Evolutionary conservation across 768 basidiomycete genomes (phyloP), one percentile per base, ranked within the genome.

Genomic region (Amanita pallidorosea): DNA sequence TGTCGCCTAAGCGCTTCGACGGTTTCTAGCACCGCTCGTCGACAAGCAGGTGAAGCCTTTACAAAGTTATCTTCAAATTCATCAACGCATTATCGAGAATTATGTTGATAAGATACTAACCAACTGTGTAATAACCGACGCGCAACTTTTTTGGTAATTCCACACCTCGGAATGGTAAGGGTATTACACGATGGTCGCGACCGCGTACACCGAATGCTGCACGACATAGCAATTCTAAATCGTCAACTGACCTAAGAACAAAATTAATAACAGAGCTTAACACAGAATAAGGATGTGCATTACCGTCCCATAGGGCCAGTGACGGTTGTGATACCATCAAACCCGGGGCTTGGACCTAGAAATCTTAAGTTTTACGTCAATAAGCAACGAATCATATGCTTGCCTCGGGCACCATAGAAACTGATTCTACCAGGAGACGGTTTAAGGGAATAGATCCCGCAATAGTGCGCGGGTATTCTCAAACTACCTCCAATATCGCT

Each of bases 401-500:
- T 57, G 77, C 76, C 63, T 59, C 63, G 65, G 8, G 71, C 56
- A 0, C 88, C 88, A 17, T 54, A 52, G 12, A 54, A 56, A 17
- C 77, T 72, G 25, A 86, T 68, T 36, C 91, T 71, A 11, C 76
- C 77, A 20, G 61, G 41, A 7, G 75, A 76, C 1, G 88, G 86
- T 60, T 93, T 94, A 23, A 95, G 57, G 7, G 82, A 75, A 60
- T 83, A 95, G 23, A 88, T 68, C 0, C 90, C 90, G 52, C 85
- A 89, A 57, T 83, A 88, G 5, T 77, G 73, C 0, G 88, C 67
- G 0, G 92, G 92, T 52, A 93, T 91, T 18, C 92, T 77, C 47
- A 95, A 64, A 57, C 84, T 87, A 43, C 85, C 86, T 31, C 89
- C 91, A 49, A 91, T 74, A 57, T 92, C 90, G n/a, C 74, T 77